phyloP scores from a whole-genome alignment of 2,329 filamentous ascomycete species.

The Trichoderma atroviride region DNA sequence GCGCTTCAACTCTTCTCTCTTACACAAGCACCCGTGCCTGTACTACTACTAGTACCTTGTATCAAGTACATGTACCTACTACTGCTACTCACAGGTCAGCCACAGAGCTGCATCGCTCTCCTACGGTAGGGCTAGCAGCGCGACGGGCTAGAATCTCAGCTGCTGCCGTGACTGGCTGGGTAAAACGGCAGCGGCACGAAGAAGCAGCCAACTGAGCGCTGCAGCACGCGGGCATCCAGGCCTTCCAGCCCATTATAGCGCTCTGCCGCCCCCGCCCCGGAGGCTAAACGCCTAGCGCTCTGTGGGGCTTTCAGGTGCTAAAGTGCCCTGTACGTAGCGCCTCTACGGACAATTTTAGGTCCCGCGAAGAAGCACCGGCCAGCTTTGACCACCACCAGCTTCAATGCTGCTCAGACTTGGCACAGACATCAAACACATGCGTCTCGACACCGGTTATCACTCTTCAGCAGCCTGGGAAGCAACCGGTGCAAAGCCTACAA shows the following conservation, averaged over 20 bases:
- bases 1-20: not conserved
- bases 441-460: not conserved
- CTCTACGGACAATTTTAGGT: not conserved
- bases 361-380: not conserved
- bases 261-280: constrained; percentile 12
- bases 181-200: constrained; percentile 11
- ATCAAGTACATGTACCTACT: not conserved
- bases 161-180: constrained; percentile 16
- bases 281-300: constrained; percentile 11
- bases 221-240: not conserved
- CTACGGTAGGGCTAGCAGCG: constrained; percentile 4
- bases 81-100: not conserved
- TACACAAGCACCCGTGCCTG: not conserved
- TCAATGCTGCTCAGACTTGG: not conserved
- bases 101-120: not conserved
- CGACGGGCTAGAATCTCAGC: not conserved
- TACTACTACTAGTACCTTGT: not conserved
- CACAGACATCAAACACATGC: constrained; percentile 5
- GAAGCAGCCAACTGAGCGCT: constrained; percentile 1
- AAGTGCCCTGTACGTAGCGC: not conserved
- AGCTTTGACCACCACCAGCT: not conserved
- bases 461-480: not conserved
- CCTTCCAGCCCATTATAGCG: not conserved
- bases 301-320: constrained; percentile 2
- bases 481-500: not conserved